These are phyloP conservation scores for Chenopodium album DNA, from an alignment of 148 eudicot species.

Conservation along the genomic window DNA sequence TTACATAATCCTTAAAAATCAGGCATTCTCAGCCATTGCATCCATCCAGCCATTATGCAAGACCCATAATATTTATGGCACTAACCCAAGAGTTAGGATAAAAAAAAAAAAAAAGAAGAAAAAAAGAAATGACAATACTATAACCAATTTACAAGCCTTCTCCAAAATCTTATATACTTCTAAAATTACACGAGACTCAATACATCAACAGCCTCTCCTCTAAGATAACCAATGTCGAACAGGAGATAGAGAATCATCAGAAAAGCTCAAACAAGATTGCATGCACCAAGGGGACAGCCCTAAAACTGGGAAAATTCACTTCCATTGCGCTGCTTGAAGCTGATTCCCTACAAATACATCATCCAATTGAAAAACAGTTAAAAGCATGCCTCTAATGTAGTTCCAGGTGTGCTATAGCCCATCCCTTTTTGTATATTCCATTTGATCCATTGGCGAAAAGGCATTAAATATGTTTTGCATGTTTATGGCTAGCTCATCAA, in stretches of 20 bases:
- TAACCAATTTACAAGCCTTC: conserved; percentile 45
- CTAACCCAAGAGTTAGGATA: background rate
- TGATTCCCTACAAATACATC: conserved; percentile 2
- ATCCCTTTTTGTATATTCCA: conserved; percentile 11
- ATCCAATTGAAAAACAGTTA: background rate
- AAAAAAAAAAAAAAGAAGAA: background rate
- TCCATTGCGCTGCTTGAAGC: conserved; percentile 15
- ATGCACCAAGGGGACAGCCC: conserved; percentile 16
- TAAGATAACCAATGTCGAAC: conserved; percentile 10
- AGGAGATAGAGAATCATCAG: conserved; percentile 17
- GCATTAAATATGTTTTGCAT: background rate
- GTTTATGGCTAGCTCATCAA: background rate
- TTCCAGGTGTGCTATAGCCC: conserved; percentile 12
- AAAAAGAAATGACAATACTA: conserved; percentile 24
- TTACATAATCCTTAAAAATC: conserved; percentile 9
- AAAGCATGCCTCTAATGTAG: conserved; percentile 17
- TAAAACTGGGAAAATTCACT: background rate
- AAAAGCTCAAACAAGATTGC: conserved; percentile 29
- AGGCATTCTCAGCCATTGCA: background rate
- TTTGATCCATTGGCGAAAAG: conserved; percentile 8
- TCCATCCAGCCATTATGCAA: conserved; percentile 16
- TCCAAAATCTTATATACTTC: conserved; percentile 43
- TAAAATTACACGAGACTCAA: conserved; percentile 33
- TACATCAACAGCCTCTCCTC: conserved; percentile 13
- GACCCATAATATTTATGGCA: conserved; percentile 7